phyloP scores from a whole-genome alignment of 805 yeast genomes.

The Aciculoconidium aculeatum region DNA sequence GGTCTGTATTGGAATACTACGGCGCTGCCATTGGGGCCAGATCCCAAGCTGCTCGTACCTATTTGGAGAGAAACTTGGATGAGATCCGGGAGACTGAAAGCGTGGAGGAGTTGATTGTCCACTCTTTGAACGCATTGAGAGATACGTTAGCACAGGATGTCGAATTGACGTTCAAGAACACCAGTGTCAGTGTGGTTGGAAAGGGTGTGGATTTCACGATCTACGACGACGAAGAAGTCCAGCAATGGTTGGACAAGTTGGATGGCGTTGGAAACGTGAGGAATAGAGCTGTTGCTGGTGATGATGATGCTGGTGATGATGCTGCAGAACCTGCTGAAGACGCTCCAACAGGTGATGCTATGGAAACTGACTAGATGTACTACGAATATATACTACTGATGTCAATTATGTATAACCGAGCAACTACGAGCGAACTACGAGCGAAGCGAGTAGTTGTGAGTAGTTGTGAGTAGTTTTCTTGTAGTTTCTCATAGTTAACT shows the following conservation, averaged over 20 bases:
- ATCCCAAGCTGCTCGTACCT: conserved; percentile 97
- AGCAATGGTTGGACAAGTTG: conserved; percentile 72
- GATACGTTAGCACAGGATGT: conserved; percentile 94
- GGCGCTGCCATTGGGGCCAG: conserved; percentile 98
- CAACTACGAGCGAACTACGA: too few species aligned
- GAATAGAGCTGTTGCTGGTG: conserved; percentile 37
- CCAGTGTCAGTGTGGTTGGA: conserved; percentile 93
- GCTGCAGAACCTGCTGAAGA: conserved; percentile 13
- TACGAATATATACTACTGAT: too few species aligned
- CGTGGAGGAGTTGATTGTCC: conserved; percentile 71
- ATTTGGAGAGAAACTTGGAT: conserved; percentile 80
- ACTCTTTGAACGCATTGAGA: conserved; percentile 85
- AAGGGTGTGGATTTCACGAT: conserved; percentile 65
- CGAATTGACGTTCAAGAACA: conserved; percentile 76
- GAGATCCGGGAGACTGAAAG: conserved; percentile 52
- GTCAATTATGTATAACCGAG: too few species aligned
- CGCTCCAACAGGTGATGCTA: conserved; percentile 8
- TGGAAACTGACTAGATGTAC: conserved; percentile 6
- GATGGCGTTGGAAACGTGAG: conserved; percentile 61
- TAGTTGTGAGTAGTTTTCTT: too few species aligned
- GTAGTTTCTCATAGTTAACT: too few species aligned
- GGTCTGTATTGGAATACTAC: conserved; percentile 82
- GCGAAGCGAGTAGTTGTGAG: too few species aligned
- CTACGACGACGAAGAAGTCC: conserved; percentile 83
- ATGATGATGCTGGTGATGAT: conserved; percentile 18